Evolutionary conservation across 805 yeast species (phyloP), one percentile per base, ranked within the genome.

Genomic region (Saccharomyces paradoxus): DNA sequence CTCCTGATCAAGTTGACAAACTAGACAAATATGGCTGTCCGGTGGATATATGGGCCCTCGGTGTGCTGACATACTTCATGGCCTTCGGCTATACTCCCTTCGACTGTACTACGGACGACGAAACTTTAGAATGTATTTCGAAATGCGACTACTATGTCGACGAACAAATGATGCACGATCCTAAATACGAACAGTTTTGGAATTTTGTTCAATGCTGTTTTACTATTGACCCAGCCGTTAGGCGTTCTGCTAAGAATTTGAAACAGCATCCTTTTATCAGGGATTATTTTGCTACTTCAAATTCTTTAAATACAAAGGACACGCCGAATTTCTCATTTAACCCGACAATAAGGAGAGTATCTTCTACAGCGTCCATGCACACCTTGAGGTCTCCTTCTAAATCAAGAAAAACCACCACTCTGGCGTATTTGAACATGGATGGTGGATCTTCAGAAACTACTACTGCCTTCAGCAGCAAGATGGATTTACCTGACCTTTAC

Each of bases 1-100:
- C 61, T 2, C 50, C 55, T 2, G 56, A 55, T 1, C 58, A 65
- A 50, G 31, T 63, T 1, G 53, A 56, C 1, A 27, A 53, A 6
- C 37, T 65, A 14, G 48, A 57, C 13, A 55, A 82, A n/a, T 86
- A 85, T 60, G 79, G 79, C 27, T 75, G 71, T 57, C 77, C 80
- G 2, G 84, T 85, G 2, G 92, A 86, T 63, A 74, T 86, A 31
- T 86, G 92, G 92, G 86, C 91, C 0, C 73, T 86, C 28, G 92
- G 91, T 2, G 89, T 86, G 2, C 72, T 84, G 32, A 77, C 84
- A 1, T 86, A 85, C 65, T 85, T 86, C 61, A 77, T 85, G 77
- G 75, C 83, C 14, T 77, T 86, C 57, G 91, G 91, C 1, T 86
- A 84, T 64, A 81, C 86, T 70, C 92, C 92, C 1, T 86, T 86